Evolutionary conservation across 2,329 filamentous ascomycete species (phyloP).

Genomic region (Penicillium verrucosum): DNA sequence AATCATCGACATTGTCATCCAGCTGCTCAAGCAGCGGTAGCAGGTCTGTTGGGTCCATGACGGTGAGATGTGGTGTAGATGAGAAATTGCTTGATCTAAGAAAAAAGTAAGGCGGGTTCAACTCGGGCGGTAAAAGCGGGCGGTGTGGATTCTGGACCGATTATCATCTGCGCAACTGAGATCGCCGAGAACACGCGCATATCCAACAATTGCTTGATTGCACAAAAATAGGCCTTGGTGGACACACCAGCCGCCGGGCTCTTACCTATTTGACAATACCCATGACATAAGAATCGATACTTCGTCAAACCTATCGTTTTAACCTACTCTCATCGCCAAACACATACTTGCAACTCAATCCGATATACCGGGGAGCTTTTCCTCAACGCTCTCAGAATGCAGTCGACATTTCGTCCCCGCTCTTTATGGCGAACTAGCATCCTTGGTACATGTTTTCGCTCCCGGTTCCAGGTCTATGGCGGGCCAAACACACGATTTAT

Average conservation of each 20-base stretch:
- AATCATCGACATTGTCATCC: slow-evolving; percentile 72
- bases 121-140: slow-evolving; percentile 18
- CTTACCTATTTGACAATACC: background rate
- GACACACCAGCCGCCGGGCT: background rate
- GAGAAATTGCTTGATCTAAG: slow-evolving; percentile 11
- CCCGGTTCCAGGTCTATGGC: background rate
- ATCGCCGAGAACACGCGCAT: background rate
- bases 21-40: slow-evolving; percentile 68
- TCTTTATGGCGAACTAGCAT: slow-evolving; percentile 32
- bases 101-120: slow-evolving; percentile 22
- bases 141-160: slow-evolving; percentile 16
- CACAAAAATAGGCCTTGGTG: background rate
- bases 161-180: slow-evolving; percentile 12
- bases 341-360: background rate
- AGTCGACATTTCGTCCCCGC: slow-evolving; percentile 33
- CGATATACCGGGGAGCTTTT: slow-evolving; percentile 12
- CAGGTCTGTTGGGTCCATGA: slow-evolving; percentile 59
- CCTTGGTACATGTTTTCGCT: slow-evolving; percentile 16
- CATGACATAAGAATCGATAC: background rate
- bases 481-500: slow-evolving; percentile 12
- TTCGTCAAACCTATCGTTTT: background rate
- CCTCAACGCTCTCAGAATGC: slow-evolving; percentile 33
- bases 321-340: background rate
- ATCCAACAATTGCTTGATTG: slow-evolving; percentile 2
- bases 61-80: slow-evolving; percentile 11